phyloP scores from a whole-genome alignment of 352 stramenopile species.

The Phytophthora tubulina region DNA sequence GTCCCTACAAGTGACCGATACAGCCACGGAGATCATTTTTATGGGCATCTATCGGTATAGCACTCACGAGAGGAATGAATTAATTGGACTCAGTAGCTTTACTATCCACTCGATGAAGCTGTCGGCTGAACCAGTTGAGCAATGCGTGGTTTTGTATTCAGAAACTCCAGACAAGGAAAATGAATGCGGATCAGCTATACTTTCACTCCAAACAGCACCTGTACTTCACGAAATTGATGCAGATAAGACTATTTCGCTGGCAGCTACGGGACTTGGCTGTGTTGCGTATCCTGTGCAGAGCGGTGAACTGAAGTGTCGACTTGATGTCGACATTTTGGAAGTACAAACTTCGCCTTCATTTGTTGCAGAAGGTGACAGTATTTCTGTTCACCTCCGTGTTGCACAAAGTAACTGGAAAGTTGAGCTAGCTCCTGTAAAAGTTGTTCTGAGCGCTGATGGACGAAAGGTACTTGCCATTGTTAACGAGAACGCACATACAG shows the following conservation, averaged over 20 bases:
- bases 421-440: conserved; percentile 16
- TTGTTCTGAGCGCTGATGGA: background rate
- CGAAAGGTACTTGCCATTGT: background rate
- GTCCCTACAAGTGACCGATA: conserved; percentile 27
- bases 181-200: conserved; percentile 20
- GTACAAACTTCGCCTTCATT: conserved; percentile 11
- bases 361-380: conserved; percentile 18
- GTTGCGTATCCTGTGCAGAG: conserved; percentile 26
- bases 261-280: conserved; percentile 20
- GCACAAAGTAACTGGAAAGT: conserved; percentile 35
- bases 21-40: conserved; percentile 24
- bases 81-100: conserved; percentile 34
- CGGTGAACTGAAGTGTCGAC: conserved; percentile 30
- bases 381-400: conserved; percentile 26
- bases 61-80: conserved; percentile 33
- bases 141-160: conserved; percentile 11
- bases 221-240: background rate
- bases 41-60: conserved; percentile 38
- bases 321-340: conserved; percentile 33
- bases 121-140: conserved; percentile 1
- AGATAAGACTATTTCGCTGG: conserved; percentile 11
- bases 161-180: conserved; percentile 4
- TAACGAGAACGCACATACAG: background rate
- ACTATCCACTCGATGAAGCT: background rate
- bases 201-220: conserved; percentile 19